Percentiles rank a stretch among this genome's conserved stretches.
Evolutionary conservation across 2,329 filamentous ascomycete genomes (phyloP).

Genomic region (Trichophyton equinum): DNA sequence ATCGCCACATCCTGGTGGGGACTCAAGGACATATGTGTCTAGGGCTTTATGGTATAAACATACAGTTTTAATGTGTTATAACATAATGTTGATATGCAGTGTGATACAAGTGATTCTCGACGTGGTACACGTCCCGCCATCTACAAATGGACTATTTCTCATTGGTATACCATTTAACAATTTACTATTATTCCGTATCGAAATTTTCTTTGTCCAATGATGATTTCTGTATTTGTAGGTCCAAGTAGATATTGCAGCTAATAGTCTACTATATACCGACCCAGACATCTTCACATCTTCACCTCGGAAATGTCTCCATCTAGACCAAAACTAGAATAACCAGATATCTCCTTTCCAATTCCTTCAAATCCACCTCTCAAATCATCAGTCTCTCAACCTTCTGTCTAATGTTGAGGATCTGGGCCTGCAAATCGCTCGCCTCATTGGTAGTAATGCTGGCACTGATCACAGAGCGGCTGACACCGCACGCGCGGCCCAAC

Average conservation of each 20-base stretch:
- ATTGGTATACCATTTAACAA: background rate
- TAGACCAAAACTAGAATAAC: background rate
- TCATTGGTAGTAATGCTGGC: conserved; percentile 86
- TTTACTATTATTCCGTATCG: too few species aligned
- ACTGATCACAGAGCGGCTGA: conserved; percentile 75
- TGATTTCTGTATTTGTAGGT: too few species aligned
- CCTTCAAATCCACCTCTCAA: conserved; percentile 38
- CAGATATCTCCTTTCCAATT: background rate
- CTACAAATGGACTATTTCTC: background rate
- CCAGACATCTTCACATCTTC: too few species aligned
- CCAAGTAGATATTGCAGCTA: too few species aligned
- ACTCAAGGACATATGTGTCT: conserved; percentile 26
- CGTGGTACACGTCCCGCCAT: background rate
- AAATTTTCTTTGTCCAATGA: too few species aligned
- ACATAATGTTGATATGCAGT: background rate
- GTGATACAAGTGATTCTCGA: background rate
- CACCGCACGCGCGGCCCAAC: conserved; percentile 79
- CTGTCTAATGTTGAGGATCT: conserved; percentile 81
- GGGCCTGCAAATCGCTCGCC: conserved; percentile 69
- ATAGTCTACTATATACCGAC: too few species aligned
- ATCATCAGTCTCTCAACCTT: conserved; percentile 95
- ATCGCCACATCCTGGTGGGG: conserved; percentile 40
- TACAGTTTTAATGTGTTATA: too few species aligned
- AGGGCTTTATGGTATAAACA: background rate
- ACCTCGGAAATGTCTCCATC: too few species aligned